phyloP scores from a whole-genome alignment of 2,329 filamentous ascomycete genomes.

The Berkeleyomyces rouxiae region DNA sequence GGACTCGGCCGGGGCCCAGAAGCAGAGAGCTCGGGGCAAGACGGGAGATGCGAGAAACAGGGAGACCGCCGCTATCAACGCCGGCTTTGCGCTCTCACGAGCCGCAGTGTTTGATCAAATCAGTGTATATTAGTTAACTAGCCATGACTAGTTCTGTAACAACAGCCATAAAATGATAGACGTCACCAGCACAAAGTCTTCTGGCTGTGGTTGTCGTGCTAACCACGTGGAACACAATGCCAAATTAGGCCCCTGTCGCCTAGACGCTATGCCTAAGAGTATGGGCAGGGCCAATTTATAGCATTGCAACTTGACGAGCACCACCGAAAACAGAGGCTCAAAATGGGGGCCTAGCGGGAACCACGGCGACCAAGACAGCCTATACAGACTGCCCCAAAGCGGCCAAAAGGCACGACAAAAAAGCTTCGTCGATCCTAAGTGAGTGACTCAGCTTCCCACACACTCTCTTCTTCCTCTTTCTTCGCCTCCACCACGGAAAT shows the following conservation, averaged over 20 bases:
- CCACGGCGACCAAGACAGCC: too few species aligned
- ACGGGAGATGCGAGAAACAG: background rate
- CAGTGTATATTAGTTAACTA: background rate
- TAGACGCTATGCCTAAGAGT: background rate
- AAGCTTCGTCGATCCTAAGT: background rate
- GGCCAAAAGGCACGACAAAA: conserved; percentile 1
- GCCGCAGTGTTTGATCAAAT: background rate
- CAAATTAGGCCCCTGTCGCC: background rate
- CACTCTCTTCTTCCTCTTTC: background rate
- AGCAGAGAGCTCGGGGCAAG: background rate
- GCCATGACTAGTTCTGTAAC: background rate
- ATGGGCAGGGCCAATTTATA: background rate
- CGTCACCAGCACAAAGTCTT: background rate
- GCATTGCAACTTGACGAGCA: background rate
- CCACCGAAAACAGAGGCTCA: too few species aligned
- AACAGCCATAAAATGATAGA: background rate
- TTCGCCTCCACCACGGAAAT: background rate
- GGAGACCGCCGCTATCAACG: too few species aligned
- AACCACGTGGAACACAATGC: background rate
- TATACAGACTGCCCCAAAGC: too few species aligned
- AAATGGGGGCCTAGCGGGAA: too few species aligned
- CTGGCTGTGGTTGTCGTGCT: too few species aligned
- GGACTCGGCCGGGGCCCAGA: background rate
- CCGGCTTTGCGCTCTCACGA: too few species aligned
- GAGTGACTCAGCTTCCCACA: background rate